Conservation (phyloP, 2,329 filamentous ascomycete species). For the Fusarium luffae region DNA sequence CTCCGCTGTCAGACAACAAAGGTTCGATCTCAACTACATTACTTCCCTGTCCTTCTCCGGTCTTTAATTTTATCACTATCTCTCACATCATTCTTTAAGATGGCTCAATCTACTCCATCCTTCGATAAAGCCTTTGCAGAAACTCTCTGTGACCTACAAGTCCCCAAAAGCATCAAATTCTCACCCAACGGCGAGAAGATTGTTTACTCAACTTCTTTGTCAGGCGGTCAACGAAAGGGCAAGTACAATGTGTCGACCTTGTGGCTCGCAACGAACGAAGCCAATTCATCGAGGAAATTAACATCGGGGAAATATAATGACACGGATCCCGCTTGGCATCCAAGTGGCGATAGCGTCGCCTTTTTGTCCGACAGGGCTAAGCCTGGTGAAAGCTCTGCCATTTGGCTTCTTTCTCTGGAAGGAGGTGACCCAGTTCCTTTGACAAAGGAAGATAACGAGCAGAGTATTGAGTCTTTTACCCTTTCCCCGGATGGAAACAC, state of each 20-base stretch:
- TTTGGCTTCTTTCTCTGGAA: constrained; percentile 33
- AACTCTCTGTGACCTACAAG: constrained; percentile 23
- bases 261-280: constrained; percentile 26
- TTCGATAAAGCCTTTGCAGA: constrained; percentile 24
- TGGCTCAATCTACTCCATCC: background rate
- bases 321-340: background rate
- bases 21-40: background rate
- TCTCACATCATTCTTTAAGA: background rate
- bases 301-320: constrained; percentile 16
- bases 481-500: constrained; percentile 26
- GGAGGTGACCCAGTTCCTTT: constrained; percentile 33
- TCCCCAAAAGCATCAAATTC: constrained; percentile 17
- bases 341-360: background rate
- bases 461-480: constrained; percentile 16
- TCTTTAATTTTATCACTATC: background rate
- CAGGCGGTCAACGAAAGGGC: constrained; percentile 6
- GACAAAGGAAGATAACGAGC: constrained; percentile 22
- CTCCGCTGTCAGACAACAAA: background rate
- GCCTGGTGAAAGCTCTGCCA: constrained; percentile 45
- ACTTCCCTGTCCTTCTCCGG: fast-evolving
- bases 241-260: constrained; percentile 22
- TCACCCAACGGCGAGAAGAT: constrained; percentile 12
- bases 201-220: constrained; percentile 13
- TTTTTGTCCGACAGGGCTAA: constrained; percentile 41
- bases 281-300: constrained; percentile 9